phyloP scores from a whole-genome alignment of 1,139 yeast species.

The Zygosaccharomyces sapae region DNA sequence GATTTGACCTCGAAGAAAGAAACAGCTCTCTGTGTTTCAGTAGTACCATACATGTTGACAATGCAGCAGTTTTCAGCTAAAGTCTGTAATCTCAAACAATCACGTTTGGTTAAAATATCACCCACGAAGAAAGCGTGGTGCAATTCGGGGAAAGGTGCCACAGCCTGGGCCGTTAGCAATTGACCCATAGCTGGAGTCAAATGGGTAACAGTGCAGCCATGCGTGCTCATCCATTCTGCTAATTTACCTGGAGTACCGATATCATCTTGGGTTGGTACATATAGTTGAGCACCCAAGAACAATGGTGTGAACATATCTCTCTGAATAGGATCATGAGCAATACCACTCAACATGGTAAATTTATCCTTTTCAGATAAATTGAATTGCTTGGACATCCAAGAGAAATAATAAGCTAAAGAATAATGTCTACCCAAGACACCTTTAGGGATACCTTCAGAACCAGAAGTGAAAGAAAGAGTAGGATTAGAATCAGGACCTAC shows the following conservation, averaged over 20 bases:
- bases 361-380: constrained; percentile 72
- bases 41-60: constrained; percentile 98
- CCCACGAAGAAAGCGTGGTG: constrained; percentile 99
- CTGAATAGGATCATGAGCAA: constrained; percentile 98
- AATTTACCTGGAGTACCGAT: constrained; percentile 97
- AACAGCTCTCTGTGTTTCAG: constrained; percentile 97
- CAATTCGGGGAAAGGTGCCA: constrained; percentile 76
- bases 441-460: constrained; percentile 97
- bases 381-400: constrained; percentile 94
- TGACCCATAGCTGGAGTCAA: constrained; percentile 99
- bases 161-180: constrained; percentile 89
- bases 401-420: constrained; percentile 93
- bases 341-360: constrained; percentile 97
- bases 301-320: constrained; percentile 98
- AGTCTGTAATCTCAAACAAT: constrained; percentile 85
- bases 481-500: constrained; percentile 99
- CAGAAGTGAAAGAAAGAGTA: constrained; percentile 94
- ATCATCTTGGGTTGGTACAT: constrained; percentile 94
- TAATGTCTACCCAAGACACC: constrained; percentile 98
- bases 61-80: constrained; percentile 84
- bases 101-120: constrained; percentile 93
- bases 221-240: constrained; percentile 94
- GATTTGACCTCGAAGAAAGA: constrained; percentile 87
- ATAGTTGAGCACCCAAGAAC: constrained; percentile 86
- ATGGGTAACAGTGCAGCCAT: constrained; percentile 93